phyloP scores from a whole-genome alignment of 768 basidiomycete species.

The Panaeolus papilionaceus region DNA sequence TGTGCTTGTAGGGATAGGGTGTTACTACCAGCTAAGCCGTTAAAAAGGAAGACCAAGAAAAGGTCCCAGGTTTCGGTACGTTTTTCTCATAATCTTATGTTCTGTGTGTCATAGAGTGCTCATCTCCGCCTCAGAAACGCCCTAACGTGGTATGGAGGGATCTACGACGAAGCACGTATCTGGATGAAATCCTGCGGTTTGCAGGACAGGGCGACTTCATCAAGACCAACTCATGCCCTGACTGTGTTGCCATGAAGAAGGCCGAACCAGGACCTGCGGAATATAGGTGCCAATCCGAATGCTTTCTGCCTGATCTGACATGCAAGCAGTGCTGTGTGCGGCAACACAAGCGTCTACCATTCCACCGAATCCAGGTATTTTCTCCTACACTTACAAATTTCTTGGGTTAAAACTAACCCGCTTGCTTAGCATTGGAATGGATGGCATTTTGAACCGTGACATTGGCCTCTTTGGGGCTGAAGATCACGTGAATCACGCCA shows the following conservation, averaged over 20 bases:
- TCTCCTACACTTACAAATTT: no score
- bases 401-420: no score
- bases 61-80: conserved; percentile 22
- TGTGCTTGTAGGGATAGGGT: conserved; percentile 12
- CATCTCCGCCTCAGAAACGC: conserved; percentile 11
- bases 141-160: conserved; percentile 18
- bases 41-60: conserved; percentile 9
- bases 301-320: conserved; percentile 20
- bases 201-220: conserved; percentile 12
- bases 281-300: conserved; percentile 18
- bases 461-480: no score
- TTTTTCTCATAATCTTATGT: no score
- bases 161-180: background rate
- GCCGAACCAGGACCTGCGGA: background rate
- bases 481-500: no score
- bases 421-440: no score
- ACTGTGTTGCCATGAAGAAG: background rate
- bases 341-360: conserved; percentile 12
- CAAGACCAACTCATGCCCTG: background rate
- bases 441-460: no score
- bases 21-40: background rate
- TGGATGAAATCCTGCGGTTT: conserved; percentile 8
- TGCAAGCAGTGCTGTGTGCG: conserved; percentile 18
- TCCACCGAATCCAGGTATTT: conserved; percentile 21
- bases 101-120: no score